These are phyloP conservation scores for Pelargonium myrrhifolium DNA, from an alignment of 441 rosid genomes.

Conservation along the genomic window DNA sequence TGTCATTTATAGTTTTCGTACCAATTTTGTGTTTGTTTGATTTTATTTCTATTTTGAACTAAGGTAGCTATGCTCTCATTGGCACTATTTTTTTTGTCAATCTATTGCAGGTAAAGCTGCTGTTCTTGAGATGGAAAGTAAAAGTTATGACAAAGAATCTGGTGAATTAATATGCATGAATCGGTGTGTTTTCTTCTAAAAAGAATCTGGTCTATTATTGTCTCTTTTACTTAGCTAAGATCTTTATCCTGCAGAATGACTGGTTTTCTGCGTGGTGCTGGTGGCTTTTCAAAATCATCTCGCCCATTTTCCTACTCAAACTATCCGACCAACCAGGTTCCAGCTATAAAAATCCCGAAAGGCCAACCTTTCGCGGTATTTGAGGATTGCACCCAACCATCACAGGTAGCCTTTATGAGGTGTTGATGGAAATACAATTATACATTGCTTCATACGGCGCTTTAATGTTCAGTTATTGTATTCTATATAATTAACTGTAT, in stretches of 20 bases:
- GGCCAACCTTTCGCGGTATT: slow-evolving; percentile 45
- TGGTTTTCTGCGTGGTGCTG: slow-evolving; percentile 64
- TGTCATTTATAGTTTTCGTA: neutral
- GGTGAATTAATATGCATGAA: slow-evolving; percentile 74
- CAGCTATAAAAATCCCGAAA: slow-evolving; percentile 58
- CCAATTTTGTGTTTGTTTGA: neutral
- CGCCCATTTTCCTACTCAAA: slow-evolving; percentile 61
- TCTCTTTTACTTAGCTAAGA: slow-evolving; percentile 14
- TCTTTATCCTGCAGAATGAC: slow-evolving; percentile 46
- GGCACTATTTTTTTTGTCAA: slow-evolving; percentile 16
- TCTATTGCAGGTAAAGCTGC: slow-evolving; percentile 77
- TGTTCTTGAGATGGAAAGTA: slow-evolving; percentile 67
- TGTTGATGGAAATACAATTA: neutral
- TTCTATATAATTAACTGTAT: neutral
- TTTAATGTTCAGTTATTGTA: neutral
- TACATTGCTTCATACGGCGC: neutral
- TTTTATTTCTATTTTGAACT: neutral
- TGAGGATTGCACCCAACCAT: slow-evolving; percentile 64
- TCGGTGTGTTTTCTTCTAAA: slow-evolving; percentile 37
- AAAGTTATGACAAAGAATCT: slow-evolving; percentile 58
- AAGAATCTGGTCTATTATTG: slow-evolving; percentile 6
- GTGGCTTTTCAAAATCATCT: slow-evolving; percentile 78
- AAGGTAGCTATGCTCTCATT: neutral
- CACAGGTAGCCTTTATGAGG: slow-evolving; percentile 64
- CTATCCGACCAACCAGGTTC: slow-evolving; percentile 52